These are phyloP conservation scores for Tetrahymena borealis DNA, from an alignment of 73 alveolate species.

Conservation along the genomic window DNA sequence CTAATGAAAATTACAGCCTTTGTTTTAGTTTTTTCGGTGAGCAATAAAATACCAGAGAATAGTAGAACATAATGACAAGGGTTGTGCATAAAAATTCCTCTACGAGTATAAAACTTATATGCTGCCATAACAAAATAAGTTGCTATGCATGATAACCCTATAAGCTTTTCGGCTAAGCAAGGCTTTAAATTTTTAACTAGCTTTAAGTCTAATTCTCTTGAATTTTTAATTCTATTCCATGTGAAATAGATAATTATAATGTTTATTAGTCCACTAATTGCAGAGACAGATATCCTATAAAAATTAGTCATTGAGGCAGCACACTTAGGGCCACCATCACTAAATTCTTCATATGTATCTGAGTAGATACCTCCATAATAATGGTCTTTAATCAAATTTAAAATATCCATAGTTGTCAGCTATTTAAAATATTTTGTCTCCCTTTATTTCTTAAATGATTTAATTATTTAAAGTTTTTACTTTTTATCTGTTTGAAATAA, in stretches of 20 bases:
- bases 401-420: not conserved
- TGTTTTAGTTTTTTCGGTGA: conserved; percentile 18
- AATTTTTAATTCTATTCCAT: conserved; percentile 3
- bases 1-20: conserved; percentile 19
- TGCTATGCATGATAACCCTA: conserved; percentile 13
- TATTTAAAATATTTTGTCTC: not conserved
- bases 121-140: conserved; percentile 17
- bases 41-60: conserved; percentile 17
- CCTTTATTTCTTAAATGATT: not conserved
- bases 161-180: not conserved
- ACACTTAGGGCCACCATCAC: conserved; percentile 47
- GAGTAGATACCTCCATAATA: conserved; percentile 35
- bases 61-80: conserved; percentile 39
- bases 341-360: conserved; percentile 31
- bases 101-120: conserved; percentile 37
- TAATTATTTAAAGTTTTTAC: not conserved
- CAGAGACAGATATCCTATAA: conserved; percentile 13
- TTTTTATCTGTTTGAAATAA: no score
- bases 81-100: conserved; percentile 44
- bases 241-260: conserved; percentile 6
- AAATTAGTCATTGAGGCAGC: not conserved
- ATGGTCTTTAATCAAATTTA: not conserved
- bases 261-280: not conserved
- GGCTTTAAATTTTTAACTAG: conserved; percentile 3
- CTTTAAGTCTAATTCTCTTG: conserved; percentile 7